Evolutionary conservation across 805 yeast species (phyloP), one percentile per base, ranked within the genome.

Genomic region (Kuraishia capsulata): DNA sequence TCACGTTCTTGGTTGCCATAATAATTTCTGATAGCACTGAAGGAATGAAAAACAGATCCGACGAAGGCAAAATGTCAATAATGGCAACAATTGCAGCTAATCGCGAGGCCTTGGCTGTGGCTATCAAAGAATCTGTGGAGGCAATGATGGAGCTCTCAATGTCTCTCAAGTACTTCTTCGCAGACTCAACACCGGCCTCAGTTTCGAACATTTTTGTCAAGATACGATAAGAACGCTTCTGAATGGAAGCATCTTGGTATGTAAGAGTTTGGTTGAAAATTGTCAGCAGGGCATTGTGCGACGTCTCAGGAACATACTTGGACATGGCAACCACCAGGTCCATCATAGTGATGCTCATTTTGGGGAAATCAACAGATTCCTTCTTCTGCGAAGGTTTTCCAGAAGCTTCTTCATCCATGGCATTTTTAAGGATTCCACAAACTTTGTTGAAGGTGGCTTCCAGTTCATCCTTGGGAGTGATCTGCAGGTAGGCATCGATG

Each of bases 321-420:
- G 90, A 74, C 85, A 94, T 82, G 21, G 84, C 77, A 36, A 88
- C 94, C 38, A 88, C 71, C 41, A 92, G 69, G 56, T 92, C 98
- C 81, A 90, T 73, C 85, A 94, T 79, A 14, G 96, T 87, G 30
- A 84, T 77, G 45, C 87, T 75, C 45, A 80, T 61, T 37, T 74
- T 69, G 19, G 81, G 74, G 16, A 65, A 54, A 9, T 54, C 61
- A 13, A 51, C 60, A 29, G 51, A 58, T 21, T 50, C 56, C 46
- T 67, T 57, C 43, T 58, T 42, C 34, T 56, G 50, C 14, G 50
- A 45, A 26, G 60, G 53, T 25, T 55, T 54, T 17, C 55, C 48
- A 13, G 48, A 48, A 5, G 58, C 49, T 49, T 76, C 81, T 39
- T 75, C 72, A 38, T 81, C 85, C 60, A 89, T 66, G 3, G 90